Base-by-base conservation (phyloP, 148 eudicot species). In the Chenopodium berlandieri region DNA sequence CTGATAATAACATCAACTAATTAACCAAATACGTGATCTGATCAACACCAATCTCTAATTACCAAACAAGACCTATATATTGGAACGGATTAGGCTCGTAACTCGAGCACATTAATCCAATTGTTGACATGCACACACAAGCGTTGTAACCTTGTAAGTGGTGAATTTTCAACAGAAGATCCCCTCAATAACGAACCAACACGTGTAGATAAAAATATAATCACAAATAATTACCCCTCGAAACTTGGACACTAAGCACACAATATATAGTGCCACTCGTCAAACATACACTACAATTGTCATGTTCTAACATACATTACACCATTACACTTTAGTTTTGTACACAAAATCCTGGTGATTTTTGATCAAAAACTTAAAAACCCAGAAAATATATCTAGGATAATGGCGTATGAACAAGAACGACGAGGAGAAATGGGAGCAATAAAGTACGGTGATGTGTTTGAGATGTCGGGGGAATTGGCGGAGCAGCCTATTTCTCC, bases 381-480 rank as follows among this genome's bases (percentile, higher is more conserved):
- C 44, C 44, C 44, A 40, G 44, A 40, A 40, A 40, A 40, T 4
- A 34, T 34, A 34, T 34, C 40, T 34, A 34, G 7, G 46, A 66
- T 5, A 62, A 80, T 81, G 86, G 74, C 83, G 1, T 74, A 77
- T 7, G 40, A 71, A 8, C 9, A 75, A 40, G 56, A 76, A 44
- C 25, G 34, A 1, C 79, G 47, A 10, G 9, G 30, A 30, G 79
- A 68, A 54, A 82, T 66, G 4, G 83, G 73, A 3, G 65, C 91
- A 23, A 77, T 93, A 70, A 91, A 82, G 52, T 93, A 89, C 67
- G 88, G 91, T 20, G 97, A 93, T 75, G 87, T 93, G 4, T 93
- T 91, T 10, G 73, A 84, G 4, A 89, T 92, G 82, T 85, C 89
- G 3, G 94, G 90, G 3, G 85, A 90, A 9, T 75, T 92, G 56